phyloP scores from a whole-genome alignment of 768 basidiomycete species.

The Russula lepida region DNA sequence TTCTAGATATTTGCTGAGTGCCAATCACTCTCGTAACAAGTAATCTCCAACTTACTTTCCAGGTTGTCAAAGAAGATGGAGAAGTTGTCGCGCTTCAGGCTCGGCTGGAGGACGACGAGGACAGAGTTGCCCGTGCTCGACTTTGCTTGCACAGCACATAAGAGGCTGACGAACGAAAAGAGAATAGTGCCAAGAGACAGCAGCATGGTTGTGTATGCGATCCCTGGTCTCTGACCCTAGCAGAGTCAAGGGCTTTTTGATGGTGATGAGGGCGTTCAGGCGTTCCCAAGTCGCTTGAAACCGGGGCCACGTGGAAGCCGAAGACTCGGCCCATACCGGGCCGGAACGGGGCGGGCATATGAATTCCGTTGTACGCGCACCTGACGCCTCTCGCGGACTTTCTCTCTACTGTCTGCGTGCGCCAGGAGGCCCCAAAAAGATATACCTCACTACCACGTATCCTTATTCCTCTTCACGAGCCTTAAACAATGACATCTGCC shows the following conservation, averaged over 20 bases:
- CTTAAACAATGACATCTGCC: constrained; percentile 41
- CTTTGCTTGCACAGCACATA: constrained; percentile 35
- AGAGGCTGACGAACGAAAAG: constrained; percentile 27
- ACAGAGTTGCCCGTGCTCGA: constrained; percentile 81
- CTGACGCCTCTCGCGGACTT: neutral
- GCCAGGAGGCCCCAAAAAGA: too few relatives aligned
- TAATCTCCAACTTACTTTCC: constrained; percentile 41
- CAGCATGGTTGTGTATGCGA: constrained; percentile 22
- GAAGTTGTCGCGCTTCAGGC: constrained; percentile 57
- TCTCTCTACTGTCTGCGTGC: too few relatives aligned
- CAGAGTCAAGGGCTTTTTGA: neutral
- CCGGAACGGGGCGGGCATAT: neutral
- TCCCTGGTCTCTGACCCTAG: neutral
- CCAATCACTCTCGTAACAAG: neutral
- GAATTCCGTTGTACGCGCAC: neutral
- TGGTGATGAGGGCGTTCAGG: neutral
- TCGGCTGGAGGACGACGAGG: constrained; percentile 75
- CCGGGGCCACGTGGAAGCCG: neutral
- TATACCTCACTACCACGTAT: neutral
- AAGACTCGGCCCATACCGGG: neutral
- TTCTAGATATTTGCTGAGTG: constrained; percentile 34
- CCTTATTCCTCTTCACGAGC: neutral
- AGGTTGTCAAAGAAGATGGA: constrained; percentile 77
- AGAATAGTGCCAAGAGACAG: constrained; percentile 24
- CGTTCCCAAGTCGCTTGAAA: neutral